Conservation (phyloP, 2,329 filamentous ascomycete genomes). For the Cladosporium sp. region DNA sequence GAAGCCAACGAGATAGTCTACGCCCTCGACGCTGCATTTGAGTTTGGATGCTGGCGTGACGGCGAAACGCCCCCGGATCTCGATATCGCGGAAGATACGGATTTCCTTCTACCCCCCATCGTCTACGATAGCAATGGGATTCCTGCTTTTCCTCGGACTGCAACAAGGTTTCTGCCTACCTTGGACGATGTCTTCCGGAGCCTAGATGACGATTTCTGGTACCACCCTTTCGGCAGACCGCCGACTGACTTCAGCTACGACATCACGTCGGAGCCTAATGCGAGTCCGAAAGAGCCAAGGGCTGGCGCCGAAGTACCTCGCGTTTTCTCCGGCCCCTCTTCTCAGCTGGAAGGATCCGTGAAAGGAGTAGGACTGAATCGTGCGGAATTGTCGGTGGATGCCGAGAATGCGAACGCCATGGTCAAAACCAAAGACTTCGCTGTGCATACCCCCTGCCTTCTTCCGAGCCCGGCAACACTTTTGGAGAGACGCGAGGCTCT, state of each 20-base stretch:
- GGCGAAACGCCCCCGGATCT: background rate
- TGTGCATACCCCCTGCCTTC: slow-evolving; percentile 10
- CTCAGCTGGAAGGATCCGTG: slow-evolving; percentile 18
- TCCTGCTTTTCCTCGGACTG: background rate
- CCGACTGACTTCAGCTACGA: background rate
- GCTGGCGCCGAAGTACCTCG: slow-evolving; percentile 16
- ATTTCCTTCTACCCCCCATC: too few species aligned
- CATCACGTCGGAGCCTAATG: background rate
- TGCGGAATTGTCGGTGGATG: background rate
- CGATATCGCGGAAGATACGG: background rate
- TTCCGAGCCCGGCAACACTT: slow-evolving; percentile 16
- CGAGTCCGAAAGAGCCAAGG: slow-evolving; percentile 12
- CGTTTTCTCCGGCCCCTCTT: slow-evolving; percentile 24
- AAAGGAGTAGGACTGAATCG: slow-evolving; percentile 13
- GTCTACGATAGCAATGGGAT: too few species aligned
- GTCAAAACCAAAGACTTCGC: slow-evolving; percentile 16
- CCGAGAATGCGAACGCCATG: background rate
- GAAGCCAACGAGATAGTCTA: slow-evolving; percentile 13
- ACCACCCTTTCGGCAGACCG: too few species aligned
- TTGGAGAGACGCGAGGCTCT: slow-evolving; percentile 17
- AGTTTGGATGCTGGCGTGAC: background rate
- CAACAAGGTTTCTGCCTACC: background rate
- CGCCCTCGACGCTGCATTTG: slow-evolving; percentile 14
- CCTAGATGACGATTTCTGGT: too few species aligned
- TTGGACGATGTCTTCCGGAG: background rate